Evolutionary conservation across 2,329 filamentous ascomycete species (phyloP), one percentile per base, ranked within the genome.

Genomic region (Pyrenochaeta sp.): DNA sequence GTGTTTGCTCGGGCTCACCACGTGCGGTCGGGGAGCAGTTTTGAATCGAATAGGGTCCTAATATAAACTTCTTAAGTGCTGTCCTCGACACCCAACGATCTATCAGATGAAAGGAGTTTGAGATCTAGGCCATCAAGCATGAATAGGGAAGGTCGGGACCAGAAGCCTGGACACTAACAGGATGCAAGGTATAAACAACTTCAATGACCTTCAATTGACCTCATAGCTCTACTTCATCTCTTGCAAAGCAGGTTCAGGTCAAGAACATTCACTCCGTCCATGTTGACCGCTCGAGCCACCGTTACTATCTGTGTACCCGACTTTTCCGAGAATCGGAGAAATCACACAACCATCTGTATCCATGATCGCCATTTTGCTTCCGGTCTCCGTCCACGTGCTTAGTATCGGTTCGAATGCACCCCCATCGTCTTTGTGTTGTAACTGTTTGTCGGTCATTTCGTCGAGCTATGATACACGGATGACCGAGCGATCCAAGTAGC

Each of bases 1-100:
- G 36, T 39, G 36, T 52, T 58, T 58, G 54, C 28, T 51, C 3
- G 19, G 27, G 54, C 15, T 46, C 24, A 19, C 44, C 55, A 45
- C 47, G 39, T 46, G 22, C 28, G 40, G 32, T 28, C 32, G 12
- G 36, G 19, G 13, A n/a, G n/a, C 5, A 39, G n/a, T 13, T 39
- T n/a, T 13, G 36, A 39, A 19, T 39, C 4, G 36, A 39, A 13
- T 39, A 19, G 36, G 13, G 3, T 8, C 13, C 15, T 12, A 39
- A 6, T 10, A 5, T 13, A 13, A 19, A 4, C n/a, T 8, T 12
- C 36, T 39, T 5, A 39, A 5, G 36, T 39, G 36, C 15, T 39
- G 36, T 8, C 4, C 13, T 19, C 2, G 34, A 39, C 36, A 19
- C 4, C n/a, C 36, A 13, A 13, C 15, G 1, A 19, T 39, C 36